phyloP scores from a whole-genome alignment of 2,329 filamentous ascomycete species.

The Arthrocladium fulminans region DNA sequence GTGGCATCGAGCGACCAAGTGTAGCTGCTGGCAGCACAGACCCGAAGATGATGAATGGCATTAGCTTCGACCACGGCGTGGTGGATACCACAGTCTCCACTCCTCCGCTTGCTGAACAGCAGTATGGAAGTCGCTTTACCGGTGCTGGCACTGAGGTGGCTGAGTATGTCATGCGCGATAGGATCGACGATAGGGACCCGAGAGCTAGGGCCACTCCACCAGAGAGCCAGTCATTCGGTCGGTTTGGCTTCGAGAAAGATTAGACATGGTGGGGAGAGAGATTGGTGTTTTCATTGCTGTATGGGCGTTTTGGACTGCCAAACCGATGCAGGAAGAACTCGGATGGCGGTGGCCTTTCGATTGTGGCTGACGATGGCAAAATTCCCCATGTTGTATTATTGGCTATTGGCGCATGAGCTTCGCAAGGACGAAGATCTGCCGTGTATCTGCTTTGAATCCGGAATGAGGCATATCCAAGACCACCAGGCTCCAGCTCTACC shows the following conservation, averaged over 20 bases:
- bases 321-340: too few relatives aligned
- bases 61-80: conserved; percentile 53
- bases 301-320: too few relatives aligned
- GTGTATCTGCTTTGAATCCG: too few relatives aligned
- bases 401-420: too few relatives aligned
- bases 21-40: conserved; percentile 42
- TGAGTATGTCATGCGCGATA: conserved; percentile 56
- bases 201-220: conserved; percentile 7
- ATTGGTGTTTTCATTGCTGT: too few relatives aligned
- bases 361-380: too few relatives aligned
- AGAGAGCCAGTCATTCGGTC: conserved; percentile 17
- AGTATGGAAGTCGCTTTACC: conserved; percentile 16
- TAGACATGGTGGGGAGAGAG: too few relatives aligned
- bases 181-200: conserved; percentile 45
- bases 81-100: conserved; percentile 57
- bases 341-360: too few relatives aligned
- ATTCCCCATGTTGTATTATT: too few relatives aligned
- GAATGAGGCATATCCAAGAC: too few relatives aligned
- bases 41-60: conserved; percentile 58
- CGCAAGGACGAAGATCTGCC: too few relatives aligned
- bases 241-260: conserved; percentile 23
- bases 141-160: conserved; percentile 45
- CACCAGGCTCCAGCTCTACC: too few relatives aligned
- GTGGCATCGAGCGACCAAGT: conserved; percentile 34
- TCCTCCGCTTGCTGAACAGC: conserved; percentile 42